Base-by-base conservation (phyloP, 768 basidiomycete genomes). In the Tricholoma bakamatsutake region DNA sequence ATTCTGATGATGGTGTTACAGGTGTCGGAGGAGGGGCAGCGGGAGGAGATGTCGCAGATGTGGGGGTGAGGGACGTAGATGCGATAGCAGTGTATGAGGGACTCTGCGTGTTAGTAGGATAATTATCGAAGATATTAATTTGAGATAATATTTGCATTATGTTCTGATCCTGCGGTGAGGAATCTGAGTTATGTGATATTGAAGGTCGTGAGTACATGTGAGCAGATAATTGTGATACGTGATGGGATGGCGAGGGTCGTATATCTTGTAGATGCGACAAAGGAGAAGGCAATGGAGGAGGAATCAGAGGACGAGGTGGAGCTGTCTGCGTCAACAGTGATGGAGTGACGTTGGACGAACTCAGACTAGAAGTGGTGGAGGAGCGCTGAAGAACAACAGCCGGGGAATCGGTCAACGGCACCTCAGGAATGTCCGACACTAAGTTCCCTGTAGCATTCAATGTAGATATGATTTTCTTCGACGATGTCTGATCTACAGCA, bases 261-360 rank as follows among this genome's bases (percentile, higher is more conserved):
- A 63, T 58, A 48, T 58, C 58, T 17, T 65, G 57, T 34, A 68
- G 65, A 31, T 67, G 60, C n/a, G 66, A 59, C n/a, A 66, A 59
- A n/a, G 67, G 37, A 42, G 66, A 62, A 4, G 67, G 57, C 11
- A 67, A 59, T 5, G 50, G 28, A 8, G 35, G 50, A 10, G 37
- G 24, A 17, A 53, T 53, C 7, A 27, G 8, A 7, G 67, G 60
- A 46, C 73, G 67, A 53, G 64, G 62, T 28, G 84, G 83, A 4
- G 85, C 85, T 7, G 84, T 85, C 59, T 80, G 83, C n/a, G 82
- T 82, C 35, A 87, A 76, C 24, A 87, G 73, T 13, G 84, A 87
- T 18, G 78, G 75, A 24, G 69, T 73, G 27, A 66, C 67, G 52
- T 70, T 72, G 53, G 56, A 56, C 15, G 57, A 24, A 24, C 54